Evolutionary conservation across 2,329 filamentous ascomycete species (phyloP), one percentile per base, ranked within the genome.

Genomic region (Rhexocercosporidium sp.): DNA sequence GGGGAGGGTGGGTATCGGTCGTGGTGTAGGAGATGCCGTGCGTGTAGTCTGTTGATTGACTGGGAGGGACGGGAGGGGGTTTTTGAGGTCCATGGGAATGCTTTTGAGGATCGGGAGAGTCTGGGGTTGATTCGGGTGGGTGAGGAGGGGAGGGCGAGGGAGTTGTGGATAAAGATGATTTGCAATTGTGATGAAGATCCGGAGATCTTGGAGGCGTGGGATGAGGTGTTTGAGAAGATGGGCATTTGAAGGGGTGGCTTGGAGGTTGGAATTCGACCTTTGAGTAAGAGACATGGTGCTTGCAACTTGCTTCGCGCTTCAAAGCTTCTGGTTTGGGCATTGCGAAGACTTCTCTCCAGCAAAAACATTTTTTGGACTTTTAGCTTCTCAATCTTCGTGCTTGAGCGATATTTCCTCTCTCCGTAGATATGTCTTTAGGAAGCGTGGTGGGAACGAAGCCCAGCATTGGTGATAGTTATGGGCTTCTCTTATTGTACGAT

Each of bases 171-270:
- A 3, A 53, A 53, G 49, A 53, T 53, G 49, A 53, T 31, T 6
- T 53, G 49, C 49, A 7, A 29, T n/a, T 31, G n/a, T 22, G 25
- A 31, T 31, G 22, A 53, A 16, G 49, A 53, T 53, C 25, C 18
- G 25, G 49, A 53, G 8, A 53, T 53, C n/a, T 95, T 98, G 78
- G 98, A 86, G 73, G 97, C 90, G 80, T 97, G 95, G 74, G 95
- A 95, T 8, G 93, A 89, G 74, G 97, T 93, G 70, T 94, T 92
- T 27, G 92, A 90, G 79, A 90, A 94, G 51, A 97, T 79, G 1
- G 94, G 93, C 8, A 97, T 53, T 18, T 53, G 27, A 53, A 27
- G 18, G 1, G 25, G 18, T 53, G 49, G 49, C 7, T n/a, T 11
- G 9, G 2, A 37, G 34, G 34, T 37, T n/a, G n/a, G n/a, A n/a